Evolutionary conservation across 106 monocot genomes (phyloP), one percentile per base, ranked within the genome.

Genomic region (Apostasia ramifera): DNA sequence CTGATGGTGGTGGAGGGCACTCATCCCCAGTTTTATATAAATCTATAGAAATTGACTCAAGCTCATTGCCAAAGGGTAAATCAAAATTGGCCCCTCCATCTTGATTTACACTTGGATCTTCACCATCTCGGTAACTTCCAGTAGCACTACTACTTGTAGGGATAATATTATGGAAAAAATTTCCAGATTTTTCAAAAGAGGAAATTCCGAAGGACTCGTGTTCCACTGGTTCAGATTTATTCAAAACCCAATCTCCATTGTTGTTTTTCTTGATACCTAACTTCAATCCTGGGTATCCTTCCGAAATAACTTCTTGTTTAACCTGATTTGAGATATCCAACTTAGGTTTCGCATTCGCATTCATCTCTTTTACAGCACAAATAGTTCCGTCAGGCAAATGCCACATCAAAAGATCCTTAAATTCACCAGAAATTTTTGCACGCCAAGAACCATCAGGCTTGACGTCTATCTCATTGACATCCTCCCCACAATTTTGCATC

Each of bases 371-470:
- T 13, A 60, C 15, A 40, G 68, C 4, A 73, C 53, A 70, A 54
- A 85, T 76, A 74, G 86, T 79, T 11, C 92, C 89, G 81, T 89
- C 89, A 44, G 95, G 95, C 42, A 87, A 65, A 72, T 97, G 92
- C 95, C 95, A 97, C 48, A 71, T 77, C 38, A 71, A 67, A 69
- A 86, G 79, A 58, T 82, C 91, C 63, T 66, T 74, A 40, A 39
- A 70, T 56, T 81, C 84, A 54, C 53, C 59, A 48, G 84, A 82
- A 70, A 61, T 77, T 83, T 97, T 97, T 55, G 74, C 84, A 74
- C 95, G 89, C 95, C 95, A 97, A 70, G 84, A 92, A 70, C 95
- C 95, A 76, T 97, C 89, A 66, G 84, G 89, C 66, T 83, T 97
- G 10, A 89, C 82, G 55, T 92, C 92, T 66, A 97, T 84, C 61